Base-by-base conservation (phyloP, 2,329 filamentous ascomycete species). In the Polychaeton citri region DNA sequence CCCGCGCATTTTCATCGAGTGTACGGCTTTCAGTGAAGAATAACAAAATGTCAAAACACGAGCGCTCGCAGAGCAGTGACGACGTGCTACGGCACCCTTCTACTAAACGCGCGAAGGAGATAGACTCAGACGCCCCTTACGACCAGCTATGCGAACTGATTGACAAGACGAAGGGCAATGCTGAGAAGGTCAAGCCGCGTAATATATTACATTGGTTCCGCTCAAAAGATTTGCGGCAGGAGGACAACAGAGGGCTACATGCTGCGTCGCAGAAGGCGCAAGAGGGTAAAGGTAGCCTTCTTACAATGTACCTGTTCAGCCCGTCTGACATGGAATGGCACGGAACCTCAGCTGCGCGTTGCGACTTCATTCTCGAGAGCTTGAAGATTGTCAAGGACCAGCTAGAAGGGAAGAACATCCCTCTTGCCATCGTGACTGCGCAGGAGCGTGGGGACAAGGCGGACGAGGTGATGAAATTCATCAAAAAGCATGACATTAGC, bases 141-240 rank as follows among this genome's bases (percentile, higher is more conserved):
- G 51, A 60, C 10, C 48, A 62, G 21, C 52, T 70, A 12, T 43
- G 52, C n/a, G 48, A 57, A 30, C 49, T 57, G 2, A 48, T 69
- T 3, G 51, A 58, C 16, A 48, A 55, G 5, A 64, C 63, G 38
- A 48, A 59, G 13, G 54, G 54, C 21, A 50, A 57, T 8, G 52
- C 55, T 15, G 24, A 28, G 12, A 28, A 28, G 24, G 15, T 28
- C 24, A 49, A 60, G 5, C 55, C 59, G 5, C 53, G 50, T n/a
- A 63, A 58, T 39, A 60, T 69, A 1, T 51, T 63, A 4, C 65
- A 69, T 40, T 69, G 66, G 67, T 69, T 69, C 43, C 60, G 65
- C n/a, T 62, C 60, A 38, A 68, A 68, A 41, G 67, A 69, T 36
- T 47, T 69, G 6, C 58, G 67, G 16, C 61, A 64, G 32, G 61